Evolutionary conservation across 768 basidiomycete genomes (phyloP), one percentile per base, ranked within the genome.

Genomic region (Tricholoma saponaceum): DNA sequence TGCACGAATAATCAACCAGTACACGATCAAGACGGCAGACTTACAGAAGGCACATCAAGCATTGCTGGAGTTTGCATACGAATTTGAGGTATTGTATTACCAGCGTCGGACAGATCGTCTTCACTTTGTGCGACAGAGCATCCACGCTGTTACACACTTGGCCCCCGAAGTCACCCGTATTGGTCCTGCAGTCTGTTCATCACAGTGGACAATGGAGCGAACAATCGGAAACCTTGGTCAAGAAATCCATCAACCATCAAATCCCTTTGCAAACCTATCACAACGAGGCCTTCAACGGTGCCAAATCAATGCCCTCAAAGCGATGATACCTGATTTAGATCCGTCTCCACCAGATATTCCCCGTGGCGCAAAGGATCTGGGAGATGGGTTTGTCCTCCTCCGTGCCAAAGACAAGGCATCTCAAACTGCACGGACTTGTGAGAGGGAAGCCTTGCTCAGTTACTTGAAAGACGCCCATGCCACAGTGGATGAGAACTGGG

Each of bases 51-150:
- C 68, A 0, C 67, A 76, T 16, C 8, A 20, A 0, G 46, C 58
- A 0, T 55, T 77, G 13, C 14, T 64, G 0, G 44, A 64, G 9
- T 78, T 72, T 57, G 55, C 58, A 1, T 47, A 56, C 5, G 72
- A 77, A 14, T 79, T 66, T 59, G 74, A 79, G 58, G 18, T 51
- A 0, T 54, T 76, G 0, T 78, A 78, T 58, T 70, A 67, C 49
- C 69, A 72, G 23, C 20, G 64, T 30, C 6, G 64, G 43, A 3
- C 52, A 3, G 62, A 62, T 14, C 56, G 59, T 0, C 49, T 80
- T 1, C 76, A 79, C 52, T 72, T 77, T 26, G 43, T 64, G 2
- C 66, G 66, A 1, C 76, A 62, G 10, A 64, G 67, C 46, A 51
- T 78, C 10, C 75, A 77, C 56, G 56, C 62, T 0, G 55, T 73